phyloP scores from a whole-genome alignment of 805 yeast genomes.

The Ogataea henricii region DNA sequence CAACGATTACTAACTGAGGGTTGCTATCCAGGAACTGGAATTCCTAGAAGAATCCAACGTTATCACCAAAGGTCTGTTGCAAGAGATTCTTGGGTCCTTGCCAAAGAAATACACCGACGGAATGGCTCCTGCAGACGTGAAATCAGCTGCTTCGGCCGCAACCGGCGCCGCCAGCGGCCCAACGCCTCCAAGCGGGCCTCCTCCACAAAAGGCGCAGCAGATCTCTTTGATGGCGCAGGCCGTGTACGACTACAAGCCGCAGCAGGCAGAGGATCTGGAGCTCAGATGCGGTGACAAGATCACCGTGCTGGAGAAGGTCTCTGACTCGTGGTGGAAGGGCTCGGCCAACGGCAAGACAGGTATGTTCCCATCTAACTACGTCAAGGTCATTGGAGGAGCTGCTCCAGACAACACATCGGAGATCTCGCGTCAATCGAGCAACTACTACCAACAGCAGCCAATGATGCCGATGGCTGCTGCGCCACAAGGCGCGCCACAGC shows the following conservation, averaged over 20 bases:
- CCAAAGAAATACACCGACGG: slow-evolving; percentile 62
- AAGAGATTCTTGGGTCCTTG: slow-evolving; percentile 50
- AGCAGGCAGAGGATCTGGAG: slow-evolving; percentile 72
- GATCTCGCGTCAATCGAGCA: slow-evolving; percentile 15
- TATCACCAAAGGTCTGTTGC: slow-evolving; percentile 55
- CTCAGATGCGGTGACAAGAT: slow-evolving; percentile 69
- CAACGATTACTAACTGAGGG: slow-evolving; percentile 3
- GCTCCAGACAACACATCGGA: slow-evolving; percentile 19
- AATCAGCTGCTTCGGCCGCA: slow-evolving; percentile 8
- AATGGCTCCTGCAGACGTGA: slow-evolving; percentile 31
- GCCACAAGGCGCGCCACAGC: slow-evolving; percentile 15
- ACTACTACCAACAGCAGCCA: slow-evolving; percentile 26
- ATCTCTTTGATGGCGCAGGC: slow-evolving; percentile 53
- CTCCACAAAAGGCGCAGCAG: slow-evolving; percentile 4
- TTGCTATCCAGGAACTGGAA: slow-evolving; percentile 60
- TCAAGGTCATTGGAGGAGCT: slow-evolving; percentile 40
- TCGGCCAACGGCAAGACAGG: slow-evolving; percentile 60
- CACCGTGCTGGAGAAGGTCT: slow-evolving; percentile 68
- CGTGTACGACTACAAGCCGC: slow-evolving; percentile 71
- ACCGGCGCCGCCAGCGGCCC: slow-evolving; percentile 12
- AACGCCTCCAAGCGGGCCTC: slow-evolving; percentile 12
- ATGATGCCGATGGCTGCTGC: slow-evolving; percentile 19
- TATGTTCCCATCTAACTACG: slow-evolving; percentile 89
- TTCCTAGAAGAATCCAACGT: slow-evolving; percentile 76
- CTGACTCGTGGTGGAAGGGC: slow-evolving; percentile 94